Evolutionary conservation across 139 green algal species (phyloP).

Genomic region (Penium margaritaceum): DNA sequence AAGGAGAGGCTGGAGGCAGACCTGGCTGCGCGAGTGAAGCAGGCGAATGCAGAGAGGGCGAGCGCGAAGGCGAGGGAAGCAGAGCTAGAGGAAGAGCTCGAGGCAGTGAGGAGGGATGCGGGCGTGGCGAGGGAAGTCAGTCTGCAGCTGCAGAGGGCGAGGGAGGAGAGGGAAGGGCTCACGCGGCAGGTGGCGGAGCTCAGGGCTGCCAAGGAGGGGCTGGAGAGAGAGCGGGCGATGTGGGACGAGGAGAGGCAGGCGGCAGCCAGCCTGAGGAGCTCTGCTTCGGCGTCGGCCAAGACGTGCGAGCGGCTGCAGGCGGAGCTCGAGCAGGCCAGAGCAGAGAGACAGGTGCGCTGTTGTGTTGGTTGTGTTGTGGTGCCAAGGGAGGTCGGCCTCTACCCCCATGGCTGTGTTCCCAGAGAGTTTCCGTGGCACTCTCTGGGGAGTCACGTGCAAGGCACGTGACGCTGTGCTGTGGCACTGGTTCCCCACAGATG

Average conservation of each 20-base stretch:
- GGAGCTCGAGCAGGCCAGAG: background rate
- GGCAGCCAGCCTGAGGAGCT: background rate
- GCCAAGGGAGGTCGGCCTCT: too few relatives aligned
- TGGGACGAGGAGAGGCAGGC: conserved; percentile 2
- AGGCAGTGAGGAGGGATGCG: background rate
- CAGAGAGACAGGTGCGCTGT: conserved; percentile 1
- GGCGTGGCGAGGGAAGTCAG: background rate
- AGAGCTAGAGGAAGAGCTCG: background rate
- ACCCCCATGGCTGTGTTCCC: too few relatives aligned
- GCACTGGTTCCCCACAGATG: too few relatives aligned
- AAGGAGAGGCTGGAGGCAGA: background rate
- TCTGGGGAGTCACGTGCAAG: too few relatives aligned
- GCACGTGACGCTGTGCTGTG: too few relatives aligned
- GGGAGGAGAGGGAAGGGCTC: background rate
- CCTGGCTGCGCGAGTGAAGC: background rate
- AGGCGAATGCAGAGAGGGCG: background rate
- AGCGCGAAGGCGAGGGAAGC: background rate
- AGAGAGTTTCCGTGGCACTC: too few relatives aligned
- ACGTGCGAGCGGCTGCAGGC: background rate
- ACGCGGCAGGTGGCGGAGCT: background rate
- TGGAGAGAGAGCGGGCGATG: background rate
- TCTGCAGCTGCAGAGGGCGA: background rate
- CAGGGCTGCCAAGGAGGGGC: background rate
- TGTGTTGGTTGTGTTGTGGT: too few relatives aligned
- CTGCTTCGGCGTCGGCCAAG: background rate